Base-by-base conservation (phyloP, 306 rosid genomes). In the Quercus bicolor region DNA sequence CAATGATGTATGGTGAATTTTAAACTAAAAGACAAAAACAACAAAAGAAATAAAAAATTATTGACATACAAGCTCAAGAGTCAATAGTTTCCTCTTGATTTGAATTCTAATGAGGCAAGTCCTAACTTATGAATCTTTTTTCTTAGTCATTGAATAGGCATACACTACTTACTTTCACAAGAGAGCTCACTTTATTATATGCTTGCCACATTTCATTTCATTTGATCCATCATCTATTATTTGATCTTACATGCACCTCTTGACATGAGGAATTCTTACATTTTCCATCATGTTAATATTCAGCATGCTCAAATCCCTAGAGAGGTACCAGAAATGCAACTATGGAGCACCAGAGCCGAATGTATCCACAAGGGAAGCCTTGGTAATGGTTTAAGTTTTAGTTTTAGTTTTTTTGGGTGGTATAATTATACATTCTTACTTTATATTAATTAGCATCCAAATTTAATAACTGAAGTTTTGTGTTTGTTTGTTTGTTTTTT, bases 261-360 rank as follows among this genome's bases (percentile, higher is more conserved):
- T 23, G 66, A 13, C 31, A 24, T 48, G 53, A 48, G 53, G 53
- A 48, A 48, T 14, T 21, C 15, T 62, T 26, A 70, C 65, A 33
- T 56, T 5, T 26, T 68, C 23, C 29, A n/a, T 60, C 29, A 70
- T 43, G 33, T 52, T 40, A 43, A 64, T 57, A 45, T 70, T 75
- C 88, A 96, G 99, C 96, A 93, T 91, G 99, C 96, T 93, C 82
- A 93, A 91, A 88, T 90, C 99, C n/a, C 92, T 96, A n/a, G 99
- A 96, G 85, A 91, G 94, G 90, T 96, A 96, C 80, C 98, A 96
- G 84, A 96, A 96, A 84, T 89, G 96, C 87, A 96, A 91, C 91
- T 96, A 93, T 88, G 98, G 96, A 77, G 96, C 94, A 15, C 97
- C 99, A 51, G 99, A 96, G 86, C 70, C 93, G 16, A 88, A 87